Evolutionary conservation across 768 basidiomycete genomes (phyloP).

Genomic region (Sporobolomyces pararoseus): DNA sequence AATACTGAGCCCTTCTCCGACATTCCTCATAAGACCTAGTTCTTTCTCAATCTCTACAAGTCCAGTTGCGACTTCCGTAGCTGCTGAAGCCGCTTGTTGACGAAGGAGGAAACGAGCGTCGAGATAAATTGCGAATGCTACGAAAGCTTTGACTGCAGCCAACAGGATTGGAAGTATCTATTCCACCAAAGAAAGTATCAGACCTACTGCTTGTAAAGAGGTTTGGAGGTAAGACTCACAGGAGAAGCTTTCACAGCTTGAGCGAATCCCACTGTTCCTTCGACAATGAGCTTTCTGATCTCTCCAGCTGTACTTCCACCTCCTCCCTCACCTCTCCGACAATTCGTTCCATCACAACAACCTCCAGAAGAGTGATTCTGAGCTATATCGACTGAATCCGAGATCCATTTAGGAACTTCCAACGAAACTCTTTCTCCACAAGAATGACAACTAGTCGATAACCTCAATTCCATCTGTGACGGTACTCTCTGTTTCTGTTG

Average conservation of each 20-base stretch:
- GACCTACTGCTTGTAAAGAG: too few relatives aligned
- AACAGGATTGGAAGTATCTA: constrained; percentile 14
- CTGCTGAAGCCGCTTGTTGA: not conserved
- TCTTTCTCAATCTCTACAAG: constrained; percentile 30
- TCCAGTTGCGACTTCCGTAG: constrained; percentile 7
- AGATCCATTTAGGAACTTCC: constrained; percentile 21
- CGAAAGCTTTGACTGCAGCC: not conserved
- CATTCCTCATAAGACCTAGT: constrained; percentile 17
- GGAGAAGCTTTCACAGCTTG: constrained; percentile 13
- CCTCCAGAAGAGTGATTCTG: not conserved
- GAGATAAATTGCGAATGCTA: constrained; percentile 23
- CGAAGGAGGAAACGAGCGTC: constrained; percentile 19
- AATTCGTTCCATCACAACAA: not conserved
- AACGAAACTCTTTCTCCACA: constrained; percentile 20
- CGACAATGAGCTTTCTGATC: not conserved
- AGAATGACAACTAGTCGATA: constrained; percentile 1
- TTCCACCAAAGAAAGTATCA: not conserved
- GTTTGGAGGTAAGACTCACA: not conserved
- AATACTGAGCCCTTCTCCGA: constrained; percentile 20
- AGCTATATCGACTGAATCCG: constrained; percentile 10
- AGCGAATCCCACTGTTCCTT: not conserved
- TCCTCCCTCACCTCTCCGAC: not conserved
- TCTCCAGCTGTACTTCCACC: not conserved
- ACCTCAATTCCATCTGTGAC: not conserved
- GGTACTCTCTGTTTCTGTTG: too few relatives aligned